These are phyloP conservation scores for Botryotinia convoluta DNA, from an alignment of 2,329 filamentous ascomycete genomes.

Conservation along the genomic window DNA sequence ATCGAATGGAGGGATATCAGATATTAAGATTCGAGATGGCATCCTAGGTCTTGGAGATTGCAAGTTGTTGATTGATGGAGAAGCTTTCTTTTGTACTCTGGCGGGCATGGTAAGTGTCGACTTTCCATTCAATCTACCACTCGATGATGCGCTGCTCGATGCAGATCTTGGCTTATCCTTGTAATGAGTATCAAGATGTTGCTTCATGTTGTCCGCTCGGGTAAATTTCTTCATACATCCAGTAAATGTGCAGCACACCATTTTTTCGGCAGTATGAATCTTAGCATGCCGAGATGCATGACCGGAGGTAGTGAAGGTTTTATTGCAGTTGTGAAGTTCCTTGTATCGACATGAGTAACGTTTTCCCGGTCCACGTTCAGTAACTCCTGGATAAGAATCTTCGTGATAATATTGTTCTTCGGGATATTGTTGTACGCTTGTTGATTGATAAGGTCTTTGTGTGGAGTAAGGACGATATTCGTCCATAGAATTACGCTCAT, in stretches of 20 bases:
- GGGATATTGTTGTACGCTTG: conserved; percentile 20
- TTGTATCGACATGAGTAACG: conserved; percentile 73
- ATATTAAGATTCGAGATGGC: neutral
- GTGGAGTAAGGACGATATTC: neutral
- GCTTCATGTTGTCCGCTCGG: conserved; percentile 84
- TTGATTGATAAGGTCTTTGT: conserved; percentile 3
- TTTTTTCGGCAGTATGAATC: conserved; percentile 80
- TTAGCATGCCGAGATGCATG: conserved; percentile 84
- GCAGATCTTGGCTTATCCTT: conserved; percentile 45
- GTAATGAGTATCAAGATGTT: conserved; percentile 75
- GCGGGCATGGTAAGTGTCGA: conserved; percentile 6
- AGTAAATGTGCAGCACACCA: conserved; percentile 63
- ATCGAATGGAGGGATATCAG: neutral
- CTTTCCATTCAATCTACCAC: conserved; percentile 8
- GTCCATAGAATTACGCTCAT: neutral
- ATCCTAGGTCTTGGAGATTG: neutral
- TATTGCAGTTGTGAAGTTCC: conserved; percentile 68
- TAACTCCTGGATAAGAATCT: conserved; percentile 20
- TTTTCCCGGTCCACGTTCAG: conserved; percentile 44
- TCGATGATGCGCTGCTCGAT: neutral
- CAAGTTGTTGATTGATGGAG: conserved; percentile 1
- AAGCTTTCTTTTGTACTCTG: conserved; percentile 5
- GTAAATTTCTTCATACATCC: conserved; percentile 80
- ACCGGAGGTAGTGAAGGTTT: conserved; percentile 80
- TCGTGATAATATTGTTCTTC: conserved; percentile 28